Conservation (phyloP, 2,329 filamentous ascomycete species). For the Chaetomium globosum region DNA sequence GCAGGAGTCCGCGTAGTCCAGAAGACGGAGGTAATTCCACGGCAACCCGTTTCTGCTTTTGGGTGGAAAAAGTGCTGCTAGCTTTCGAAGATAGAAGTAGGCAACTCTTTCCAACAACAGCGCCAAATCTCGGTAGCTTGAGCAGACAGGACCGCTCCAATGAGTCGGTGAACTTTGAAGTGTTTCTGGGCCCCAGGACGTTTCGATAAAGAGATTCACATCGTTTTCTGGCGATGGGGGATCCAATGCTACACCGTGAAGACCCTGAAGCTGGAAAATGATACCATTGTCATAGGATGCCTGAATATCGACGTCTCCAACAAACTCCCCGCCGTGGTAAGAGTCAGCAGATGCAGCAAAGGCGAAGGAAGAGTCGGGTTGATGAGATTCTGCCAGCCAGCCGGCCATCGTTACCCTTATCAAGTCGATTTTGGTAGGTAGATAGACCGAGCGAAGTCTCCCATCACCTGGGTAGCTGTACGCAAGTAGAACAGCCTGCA, state of each 20-base stretch:
- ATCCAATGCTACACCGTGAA: neutral
- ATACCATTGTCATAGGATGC: neutral
- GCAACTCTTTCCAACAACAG: neutral
- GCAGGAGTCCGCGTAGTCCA: neutral
- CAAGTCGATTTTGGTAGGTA: slow-evolving; percentile 17
- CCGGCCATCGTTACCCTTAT: slow-evolving; percentile 2
- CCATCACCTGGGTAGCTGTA: slow-evolving; percentile 19
- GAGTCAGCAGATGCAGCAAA: neutral
- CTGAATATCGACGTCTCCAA: neutral
- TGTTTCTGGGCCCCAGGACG: neutral
- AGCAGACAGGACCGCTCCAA: neutral
- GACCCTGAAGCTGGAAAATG: neutral
- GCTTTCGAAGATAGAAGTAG: neutral
- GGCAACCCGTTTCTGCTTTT: neutral
- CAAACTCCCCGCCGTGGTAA: neutral
- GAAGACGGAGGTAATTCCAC: neutral
- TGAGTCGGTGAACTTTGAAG: neutral
- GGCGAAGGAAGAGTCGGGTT: neutral
- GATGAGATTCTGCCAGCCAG: neutral
- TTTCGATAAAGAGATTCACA: neutral
- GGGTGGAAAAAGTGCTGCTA: neutral
- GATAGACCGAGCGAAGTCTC: neutral
- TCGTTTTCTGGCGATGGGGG: neutral
- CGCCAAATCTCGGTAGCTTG: neutral
- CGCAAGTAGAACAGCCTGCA: slow-evolving; percentile 33